These are phyloP conservation scores for Mortierella sp. DNA, from an alignment of 371 early-diverging fungal species.

Conservation along the genomic window DNA sequence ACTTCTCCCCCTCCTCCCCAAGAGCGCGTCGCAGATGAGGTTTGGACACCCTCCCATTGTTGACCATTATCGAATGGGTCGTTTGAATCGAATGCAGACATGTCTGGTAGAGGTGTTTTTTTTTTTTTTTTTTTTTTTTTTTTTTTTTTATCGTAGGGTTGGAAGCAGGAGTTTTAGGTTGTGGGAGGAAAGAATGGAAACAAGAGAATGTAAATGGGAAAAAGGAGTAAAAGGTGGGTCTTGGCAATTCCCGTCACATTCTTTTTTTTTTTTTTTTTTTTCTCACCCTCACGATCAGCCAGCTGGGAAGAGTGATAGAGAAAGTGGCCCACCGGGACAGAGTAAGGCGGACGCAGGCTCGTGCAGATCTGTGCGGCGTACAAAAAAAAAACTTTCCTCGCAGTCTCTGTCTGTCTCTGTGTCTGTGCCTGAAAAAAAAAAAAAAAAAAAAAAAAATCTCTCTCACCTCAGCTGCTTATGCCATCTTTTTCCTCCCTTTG, in stretches of 20 bases:
- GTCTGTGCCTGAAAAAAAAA: too few relatives aligned
- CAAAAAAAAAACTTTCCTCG: background rate
- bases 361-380: too few relatives aligned
- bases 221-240: background rate
- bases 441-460: background rate
- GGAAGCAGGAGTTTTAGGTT: background rate
- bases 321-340: too few relatives aligned
- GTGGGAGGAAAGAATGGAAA: background rate
- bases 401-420: background rate
- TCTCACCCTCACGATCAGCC: background rate
- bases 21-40: slow-evolving; percentile 6
- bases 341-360: too few relatives aligned
- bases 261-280: background rate
- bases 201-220: background rate
- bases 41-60: slow-evolving; percentile 32
- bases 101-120: too few relatives aligned
- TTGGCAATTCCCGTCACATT: background rate
- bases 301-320: too few relatives aligned
- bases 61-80: slow-evolving; percentile 43
- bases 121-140: too few relatives aligned
- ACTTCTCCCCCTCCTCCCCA: background rate
- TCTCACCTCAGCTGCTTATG: too few relatives aligned
- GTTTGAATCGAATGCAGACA: slow-evolving; percentile 17
- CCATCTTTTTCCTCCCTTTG: too few relatives aligned
- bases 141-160: too few relatives aligned